Percentiles rank a stretch among this genome's conserved stretches.
phyloP scores from a whole-genome alignment of 805 yeast genomes.

The Zygotorulaspora florentina region DNA sequence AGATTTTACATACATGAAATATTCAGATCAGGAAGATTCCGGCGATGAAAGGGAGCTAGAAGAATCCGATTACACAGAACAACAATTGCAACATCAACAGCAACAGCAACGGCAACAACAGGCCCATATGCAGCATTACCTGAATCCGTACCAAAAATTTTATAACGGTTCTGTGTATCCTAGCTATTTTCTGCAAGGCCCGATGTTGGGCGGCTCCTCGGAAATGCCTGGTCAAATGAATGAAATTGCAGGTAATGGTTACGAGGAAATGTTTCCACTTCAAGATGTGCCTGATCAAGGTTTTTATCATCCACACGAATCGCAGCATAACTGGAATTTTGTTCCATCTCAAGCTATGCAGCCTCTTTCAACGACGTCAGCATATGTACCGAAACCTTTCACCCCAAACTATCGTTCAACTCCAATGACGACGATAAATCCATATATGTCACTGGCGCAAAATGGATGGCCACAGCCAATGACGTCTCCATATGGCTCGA shows the following conservation, averaged over 20 bases:
- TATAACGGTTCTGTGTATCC: constrained; percentile 9
- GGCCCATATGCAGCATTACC: constrained; percentile 5
- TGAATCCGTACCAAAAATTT: constrained; percentile 12
- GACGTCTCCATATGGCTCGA: constrained; percentile 14
- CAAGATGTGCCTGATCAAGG: constrained; percentile 19
- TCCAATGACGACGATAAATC: constrained; percentile 18
- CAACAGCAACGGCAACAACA: constrained; percentile 10
- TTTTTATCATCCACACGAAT: constrained; percentile 14
- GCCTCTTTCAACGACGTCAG: constrained; percentile 15
- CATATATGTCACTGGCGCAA: constrained; percentile 15
- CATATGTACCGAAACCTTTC: constrained; percentile 17
- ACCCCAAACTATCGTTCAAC: constrained; percentile 21
- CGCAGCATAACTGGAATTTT: constrained; percentile 16
- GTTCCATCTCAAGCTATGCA: constrained; percentile 23
- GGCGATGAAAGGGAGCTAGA: constrained; percentile 3
- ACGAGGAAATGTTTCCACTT: constrained; percentile 17
- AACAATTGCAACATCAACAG: constrained; percentile 4
- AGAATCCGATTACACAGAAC: constrained; percentile 6
- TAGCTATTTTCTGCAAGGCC: constrained; percentile 9
- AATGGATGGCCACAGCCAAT: constrained; percentile 14
- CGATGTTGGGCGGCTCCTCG: constrained; percentile 3
- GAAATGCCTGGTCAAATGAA: constrained; percentile 6
- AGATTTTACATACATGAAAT: constrained; percentile 9
- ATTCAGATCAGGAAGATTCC: constrained; percentile 7
- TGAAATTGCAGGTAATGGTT: constrained; percentile 10